Base-by-base conservation (phyloP, 352 stramenopile species). In the Lagenidium sp. region DNA sequence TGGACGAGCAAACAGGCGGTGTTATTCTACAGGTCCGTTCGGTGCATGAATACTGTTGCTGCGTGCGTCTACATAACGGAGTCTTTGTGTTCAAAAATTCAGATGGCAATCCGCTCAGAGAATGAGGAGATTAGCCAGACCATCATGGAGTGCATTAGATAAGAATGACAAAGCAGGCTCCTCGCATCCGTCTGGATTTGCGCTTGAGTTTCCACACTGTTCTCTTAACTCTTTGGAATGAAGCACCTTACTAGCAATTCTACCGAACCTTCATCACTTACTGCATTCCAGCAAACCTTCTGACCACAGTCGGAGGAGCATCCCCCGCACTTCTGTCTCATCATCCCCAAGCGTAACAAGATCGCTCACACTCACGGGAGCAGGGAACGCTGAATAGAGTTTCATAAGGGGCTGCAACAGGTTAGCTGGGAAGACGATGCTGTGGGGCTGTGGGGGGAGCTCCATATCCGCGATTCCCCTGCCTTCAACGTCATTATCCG, bases 71-170 rank as follows among this genome's bases (percentile, higher is more conserved):
- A n/a, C n/a, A n/a, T n/a, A n/a, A n/a, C n/a, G n/a, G n/a, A n/a
- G n/a, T n/a, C n/a, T 60, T 15, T 25, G 25, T 53, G 30, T 59
- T 16, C 36, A n/a, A 21, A 23, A 50, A 10, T 59, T 37, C 44
- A 99, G 82, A 98, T 99, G 76, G 95, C 92, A 15, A 94, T 98
- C 20, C 77, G 96, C 55, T 97, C 89, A 56, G 89, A 98, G 55
- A 82, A 91, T 55, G 78, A 91, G 31, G 71, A 94, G 57, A 82
- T 98, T 25, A 98, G 89, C 50, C 79, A 96, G 57, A 97, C 96
- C 57, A 96, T 99, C 30, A 91, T 96, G 54, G 94, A 98, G 54
- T 98, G 95, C 72, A 98, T 99, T 68, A 73, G 80, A 72, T 93
- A 86, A 88, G 45, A n/a, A n/a, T n/a, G n/a, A n/a, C n/a, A n/a